Conservation (phyloP, 202 grass and related monocot species). For the Elaeis oleifera region DNA sequence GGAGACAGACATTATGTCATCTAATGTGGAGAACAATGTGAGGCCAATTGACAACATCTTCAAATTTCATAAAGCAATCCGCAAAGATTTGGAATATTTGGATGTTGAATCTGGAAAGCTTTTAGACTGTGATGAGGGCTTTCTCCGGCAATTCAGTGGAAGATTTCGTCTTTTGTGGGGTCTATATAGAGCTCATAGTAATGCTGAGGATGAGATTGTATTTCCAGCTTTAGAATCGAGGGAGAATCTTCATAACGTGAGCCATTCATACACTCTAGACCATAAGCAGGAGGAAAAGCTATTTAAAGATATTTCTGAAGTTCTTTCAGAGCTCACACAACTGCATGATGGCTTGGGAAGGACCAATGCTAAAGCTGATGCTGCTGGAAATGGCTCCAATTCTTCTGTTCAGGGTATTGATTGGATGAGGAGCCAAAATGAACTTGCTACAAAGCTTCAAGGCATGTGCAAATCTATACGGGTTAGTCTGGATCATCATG, state of each 20-base stretch:
- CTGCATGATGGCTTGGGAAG: slow-evolving; percentile 30
- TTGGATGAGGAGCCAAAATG: slow-evolving; percentile 50
- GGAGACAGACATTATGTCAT: slow-evolving; percentile 50
- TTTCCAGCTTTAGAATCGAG: slow-evolving; percentile 97
- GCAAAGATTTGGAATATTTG: slow-evolving; percentile 84
- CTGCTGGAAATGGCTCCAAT: slow-evolving; percentile 8
- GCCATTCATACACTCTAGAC: slow-evolving; percentile 88
- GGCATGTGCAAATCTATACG: slow-evolving; percentile 85
- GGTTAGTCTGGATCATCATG: slow-evolving; percentile 83
- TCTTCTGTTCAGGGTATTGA: slow-evolving; percentile 29
- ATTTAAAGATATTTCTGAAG: slow-evolving; percentile 68
- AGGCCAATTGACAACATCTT: slow-evolving; percentile 93
- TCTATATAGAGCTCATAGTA: slow-evolving; percentile 91
- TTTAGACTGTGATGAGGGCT: slow-evolving; percentile 54
- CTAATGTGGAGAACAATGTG: slow-evolving; percentile 30
- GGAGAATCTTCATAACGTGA: slow-evolving; percentile 86
- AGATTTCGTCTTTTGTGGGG: slow-evolving; percentile 92
- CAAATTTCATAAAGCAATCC: slow-evolving; percentile 97
- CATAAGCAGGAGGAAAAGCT: slow-evolving; percentile 93
- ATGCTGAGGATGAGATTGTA: slow-evolving; percentile 93
- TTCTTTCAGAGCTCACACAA: slow-evolving; percentile 59
- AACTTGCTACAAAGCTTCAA: slow-evolving; percentile 86
- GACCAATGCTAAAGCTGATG: slow-evolving; percentile 14
- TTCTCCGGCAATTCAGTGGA: slow-evolving; percentile 63
- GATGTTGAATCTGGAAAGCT: slow-evolving; percentile 78